A percentile compares a stretch with the other conserved stretches of the same genome.
These are phyloP conservation scores for Colletotrichum neosansevieriae DNA, from an alignment of 2,329 filamentous ascomycete genomes.

Conservation along the genomic window DNA sequence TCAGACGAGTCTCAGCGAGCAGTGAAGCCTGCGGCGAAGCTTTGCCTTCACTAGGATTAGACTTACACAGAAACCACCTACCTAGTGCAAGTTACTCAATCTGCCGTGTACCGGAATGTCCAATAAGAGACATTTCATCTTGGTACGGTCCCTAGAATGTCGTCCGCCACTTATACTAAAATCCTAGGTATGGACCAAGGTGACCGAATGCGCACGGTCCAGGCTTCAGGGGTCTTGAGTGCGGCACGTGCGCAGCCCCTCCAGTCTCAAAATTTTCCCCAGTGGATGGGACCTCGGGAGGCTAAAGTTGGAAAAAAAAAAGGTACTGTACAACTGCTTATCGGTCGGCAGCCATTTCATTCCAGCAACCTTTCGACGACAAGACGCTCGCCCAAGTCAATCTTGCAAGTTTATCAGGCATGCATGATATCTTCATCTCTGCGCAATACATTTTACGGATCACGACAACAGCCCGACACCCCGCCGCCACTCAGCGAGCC, in stretches of 20 bases:
- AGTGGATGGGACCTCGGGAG: background rate
- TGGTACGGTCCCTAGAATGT: background rate
- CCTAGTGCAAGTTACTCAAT: no score
- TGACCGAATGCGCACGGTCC: constrained; percentile 25
- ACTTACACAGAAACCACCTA: no score
- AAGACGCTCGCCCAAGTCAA: background rate
- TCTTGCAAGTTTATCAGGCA: constrained; percentile 26
- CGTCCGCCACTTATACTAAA: no score
- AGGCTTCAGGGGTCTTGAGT: constrained; percentile 29
- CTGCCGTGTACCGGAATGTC: background rate
- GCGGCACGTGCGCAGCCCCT: constrained; percentile 39
- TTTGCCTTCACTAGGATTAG: background rate
- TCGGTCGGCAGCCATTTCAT: constrained; percentile 15
- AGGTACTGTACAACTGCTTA: constrained; percentile 9
- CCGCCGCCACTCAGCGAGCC: constrained; percentile 20
- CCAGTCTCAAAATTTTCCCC: constrained; percentile 38
- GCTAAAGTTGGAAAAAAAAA: constrained; percentile 3
- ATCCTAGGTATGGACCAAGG: background rate
- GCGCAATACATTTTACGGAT: constrained; percentile 43
- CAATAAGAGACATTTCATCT: constrained; percentile 4
- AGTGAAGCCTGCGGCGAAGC: background rate
- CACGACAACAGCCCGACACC: constrained; percentile 43
- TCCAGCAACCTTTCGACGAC: constrained; percentile 7
- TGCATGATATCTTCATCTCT: constrained; percentile 43
- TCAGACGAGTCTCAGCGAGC: background rate